These are phyloP conservation scores for Pisolithus orientalis DNA, from an alignment of 768 basidiomycete species.

Conservation along the genomic window DNA sequence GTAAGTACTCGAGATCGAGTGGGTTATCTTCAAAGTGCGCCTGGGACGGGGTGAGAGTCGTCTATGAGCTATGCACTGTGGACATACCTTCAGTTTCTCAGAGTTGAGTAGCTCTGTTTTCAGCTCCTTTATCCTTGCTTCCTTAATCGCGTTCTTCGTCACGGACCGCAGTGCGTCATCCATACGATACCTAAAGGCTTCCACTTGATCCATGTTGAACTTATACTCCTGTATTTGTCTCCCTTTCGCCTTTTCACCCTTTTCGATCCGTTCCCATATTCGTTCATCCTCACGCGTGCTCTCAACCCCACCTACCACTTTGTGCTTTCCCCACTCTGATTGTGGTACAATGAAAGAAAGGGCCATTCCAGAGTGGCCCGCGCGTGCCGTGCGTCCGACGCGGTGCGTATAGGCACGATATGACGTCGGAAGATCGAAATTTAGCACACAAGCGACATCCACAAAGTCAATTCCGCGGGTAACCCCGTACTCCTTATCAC, in stretches of 20 bases:
- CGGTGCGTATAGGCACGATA: slow-evolving; percentile 90
- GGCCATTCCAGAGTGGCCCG: slow-evolving; percentile 88
- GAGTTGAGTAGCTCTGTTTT: slow-evolving; percentile 92
- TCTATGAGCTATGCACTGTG: background rate
- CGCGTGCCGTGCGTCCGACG: slow-evolving; percentile 93
- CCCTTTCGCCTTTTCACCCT: slow-evolving; percentile 60
- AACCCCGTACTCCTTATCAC: slow-evolving; percentile 83
- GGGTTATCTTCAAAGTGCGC: slow-evolving; percentile 98
- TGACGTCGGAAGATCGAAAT: slow-evolving; percentile 93
- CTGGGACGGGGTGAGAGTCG: slow-evolving; percentile 35
- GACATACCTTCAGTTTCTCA: slow-evolving; percentile 86
- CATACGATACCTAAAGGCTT: slow-evolving; percentile 97
- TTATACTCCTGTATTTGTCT: slow-evolving; percentile 76
- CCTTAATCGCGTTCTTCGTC: slow-evolving; percentile 78
- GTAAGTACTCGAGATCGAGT: slow-evolving; percentile 82
- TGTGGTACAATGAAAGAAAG: slow-evolving; percentile 80
- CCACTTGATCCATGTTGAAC: slow-evolving; percentile 94
- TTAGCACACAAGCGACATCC: slow-evolving; percentile 94
- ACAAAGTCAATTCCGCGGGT: slow-evolving; percentile 96
- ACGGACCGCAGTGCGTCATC: slow-evolving; percentile 90
- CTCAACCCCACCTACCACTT: slow-evolving; percentile 61
- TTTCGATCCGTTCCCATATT: slow-evolving; percentile 38
- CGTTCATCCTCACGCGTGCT: slow-evolving; percentile 72
- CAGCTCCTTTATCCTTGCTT: slow-evolving; percentile 90
- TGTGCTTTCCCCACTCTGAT: slow-evolving; percentile 66